phyloP scores from a whole-genome alignment of 768 basidiomycete genomes.

The Dioszegia hungarica region DNA sequence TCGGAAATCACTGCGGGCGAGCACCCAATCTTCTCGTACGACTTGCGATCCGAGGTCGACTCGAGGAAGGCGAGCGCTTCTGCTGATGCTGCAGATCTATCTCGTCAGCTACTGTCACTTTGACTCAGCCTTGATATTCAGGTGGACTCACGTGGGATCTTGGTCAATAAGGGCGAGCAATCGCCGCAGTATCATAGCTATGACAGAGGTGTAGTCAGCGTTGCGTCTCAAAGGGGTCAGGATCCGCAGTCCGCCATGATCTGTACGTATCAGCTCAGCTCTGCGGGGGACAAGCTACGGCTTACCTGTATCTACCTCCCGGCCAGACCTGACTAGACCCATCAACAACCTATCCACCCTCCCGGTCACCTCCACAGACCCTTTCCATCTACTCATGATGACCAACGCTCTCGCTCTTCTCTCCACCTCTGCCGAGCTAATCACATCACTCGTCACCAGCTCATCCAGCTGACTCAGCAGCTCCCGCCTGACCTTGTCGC shows the following conservation, averaged over 20 bases:
- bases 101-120: neutral
- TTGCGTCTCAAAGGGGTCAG: neutral
- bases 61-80: constrained; percentile 21
- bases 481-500: constrained; percentile 8
- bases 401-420: constrained; percentile 8
- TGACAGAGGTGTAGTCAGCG: neutral
- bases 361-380: neutral
- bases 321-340: neutral
- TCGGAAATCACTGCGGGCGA: neutral
- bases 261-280: neutral
- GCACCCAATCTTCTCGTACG: neutral
- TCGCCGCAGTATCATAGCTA: neutral
- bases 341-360: neutral
- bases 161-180: neutral
- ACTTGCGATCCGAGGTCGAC: constrained; percentile 5
- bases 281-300: neutral
- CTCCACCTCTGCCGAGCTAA: constrained; percentile 2
- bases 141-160: neutral
- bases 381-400: constrained; percentile 6
- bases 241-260: neutral
- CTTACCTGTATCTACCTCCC: neutral
- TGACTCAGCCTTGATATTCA: neutral
- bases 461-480: constrained; percentile 13
- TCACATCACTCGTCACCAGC: constrained; percentile 9
- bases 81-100: constrained; percentile 9